These are phyloP conservation scores for Trypanosoma avium DNA, from an alignment of 208 protist genomes.

Conservation along the genomic window DNA sequence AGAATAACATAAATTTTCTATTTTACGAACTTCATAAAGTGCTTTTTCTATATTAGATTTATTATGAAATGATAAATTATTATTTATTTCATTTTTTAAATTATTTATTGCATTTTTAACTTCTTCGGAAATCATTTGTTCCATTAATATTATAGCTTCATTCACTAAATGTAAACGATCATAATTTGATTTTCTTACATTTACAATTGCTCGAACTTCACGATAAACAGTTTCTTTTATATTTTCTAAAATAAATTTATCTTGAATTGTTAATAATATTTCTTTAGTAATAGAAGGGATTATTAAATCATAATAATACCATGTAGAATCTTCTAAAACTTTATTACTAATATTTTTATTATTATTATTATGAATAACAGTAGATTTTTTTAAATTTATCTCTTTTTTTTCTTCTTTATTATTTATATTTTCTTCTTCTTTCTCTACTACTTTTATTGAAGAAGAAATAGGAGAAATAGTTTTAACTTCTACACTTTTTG, in stretches of 20 bases:
- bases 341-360: too few species aligned
- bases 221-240: not conserved
- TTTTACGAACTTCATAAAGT: not conserved
- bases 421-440: too few species aligned
- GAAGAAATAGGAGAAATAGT: too few species aligned
- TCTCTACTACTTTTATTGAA: too few species aligned
- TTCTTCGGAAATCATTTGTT: not conserved
- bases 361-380: too few species aligned
- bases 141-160: not conserved
- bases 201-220: conserved; percentile 3
- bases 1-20: not conserved
- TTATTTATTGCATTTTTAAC: not conserved
- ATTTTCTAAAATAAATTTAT: not conserved
- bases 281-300: not conserved
- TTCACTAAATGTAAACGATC: not conserved
- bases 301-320: not conserved
- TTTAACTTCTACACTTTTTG: too few species aligned
- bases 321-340: too few species aligned
- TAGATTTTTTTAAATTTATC: too few species aligned
- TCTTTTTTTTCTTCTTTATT: too few species aligned
- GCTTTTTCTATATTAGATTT: not conserved
- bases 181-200: not conserved
- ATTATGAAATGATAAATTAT: not conserved
- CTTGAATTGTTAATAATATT: not conserved
- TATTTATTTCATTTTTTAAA: not conserved